Base-by-base conservation (phyloP, 495 filamentous ascomycete genomes). In the Hyaloscypha bicolor region DNA sequence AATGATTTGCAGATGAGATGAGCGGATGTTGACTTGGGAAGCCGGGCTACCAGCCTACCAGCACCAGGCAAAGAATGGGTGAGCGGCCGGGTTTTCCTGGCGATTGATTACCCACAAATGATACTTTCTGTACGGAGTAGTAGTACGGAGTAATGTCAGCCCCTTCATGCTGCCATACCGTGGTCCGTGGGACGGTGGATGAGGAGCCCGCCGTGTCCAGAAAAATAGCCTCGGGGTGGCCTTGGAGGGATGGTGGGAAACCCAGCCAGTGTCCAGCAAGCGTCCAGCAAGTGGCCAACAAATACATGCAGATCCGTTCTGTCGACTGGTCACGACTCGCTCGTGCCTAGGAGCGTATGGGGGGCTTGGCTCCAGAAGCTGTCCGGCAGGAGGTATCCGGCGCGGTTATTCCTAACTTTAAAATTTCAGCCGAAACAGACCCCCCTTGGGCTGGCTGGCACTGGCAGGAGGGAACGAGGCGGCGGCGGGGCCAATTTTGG, bases 101-200 rank as follows among this genome's bases (percentile, higher is more conserved):
- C 39, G 35, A 59, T 59, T 59, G 35, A 59, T 59, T 59, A 59
- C 16, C 55, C 56, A 59, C 56, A 37, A 59, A 21, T 59, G 30
- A 59, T 48, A 48, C 25, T 25, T n/a, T n/a, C n/a, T n/a, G n/a
- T n/a, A n/a, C n/a, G n/a, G n/a, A n/a, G n/a, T n/a, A n/a, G 25
- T 25, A 2, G 2, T 25, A 2, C 2, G 25, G 2, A 1, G 25
- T 25, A 2, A 48, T 48, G 42, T 48, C 1, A 19, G 42, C 16
- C 16, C 42, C 42, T 6, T 48, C 9, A 48, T 48, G 42, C 42
- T 14, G 42, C 16, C 9, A 48, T 48, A 48, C 11, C 4, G 16
- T 14, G 9, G 16, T 1, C 16, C 12, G 12, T 12, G 8, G 6
- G 35, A 37, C 35, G 6, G 35, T 2, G 12, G 35, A 3, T 37